Base-by-base conservation (phyloP, 2,329 filamentous ascomycete species). In the Coleophoma eucalyptorum region DNA sequence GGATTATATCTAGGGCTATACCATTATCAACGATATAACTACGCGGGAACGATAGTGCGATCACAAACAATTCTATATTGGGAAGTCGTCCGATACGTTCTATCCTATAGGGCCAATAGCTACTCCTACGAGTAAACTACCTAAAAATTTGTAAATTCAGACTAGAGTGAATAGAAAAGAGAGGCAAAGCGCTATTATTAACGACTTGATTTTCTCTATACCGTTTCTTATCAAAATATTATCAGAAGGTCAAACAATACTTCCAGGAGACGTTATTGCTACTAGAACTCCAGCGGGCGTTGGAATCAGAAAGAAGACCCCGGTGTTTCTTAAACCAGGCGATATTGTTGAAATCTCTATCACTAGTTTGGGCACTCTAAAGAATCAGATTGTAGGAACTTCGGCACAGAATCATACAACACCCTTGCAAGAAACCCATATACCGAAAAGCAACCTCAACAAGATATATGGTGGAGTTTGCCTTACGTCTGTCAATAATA, bases 41-140 rank as follows among this genome's bases (percentile, higher is more conserved):
- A 76, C 77, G 0, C 65, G 79, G 11, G 75, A 76, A 41, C 69
- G 72, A 55, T 79, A 83, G 60, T 63, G 76, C 21, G 78, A 83
- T 79, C 79, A 83, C 51, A 81, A 82, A 60, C 80, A 83, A 54
- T 83, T 81, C 60, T 82, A 75, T 50, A 73, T 83, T 45, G 79
- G 79, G 8, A 82, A 82, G 59, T 78, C 73, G 0, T 64, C 72
- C 0, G 77, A 82, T 58, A 79, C 76, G 0, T 81, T 76, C 55
- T 81, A 77, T 53, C 78, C 78, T 0, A 80, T 81, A 68, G 78
- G 78, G 1, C 77, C 77, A 0, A 68, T 80, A 20, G 77, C 78
- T 7, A 72, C 80, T 2, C 74, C 75, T 8, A 71, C 71, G 42
- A 62, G 66, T 32, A 57, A 69, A n/a, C 65, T 81, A 1, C 69